Evolutionary conservation across 805 yeast species (phyloP).

Genomic region (Candida qinlingensis): DNA sequence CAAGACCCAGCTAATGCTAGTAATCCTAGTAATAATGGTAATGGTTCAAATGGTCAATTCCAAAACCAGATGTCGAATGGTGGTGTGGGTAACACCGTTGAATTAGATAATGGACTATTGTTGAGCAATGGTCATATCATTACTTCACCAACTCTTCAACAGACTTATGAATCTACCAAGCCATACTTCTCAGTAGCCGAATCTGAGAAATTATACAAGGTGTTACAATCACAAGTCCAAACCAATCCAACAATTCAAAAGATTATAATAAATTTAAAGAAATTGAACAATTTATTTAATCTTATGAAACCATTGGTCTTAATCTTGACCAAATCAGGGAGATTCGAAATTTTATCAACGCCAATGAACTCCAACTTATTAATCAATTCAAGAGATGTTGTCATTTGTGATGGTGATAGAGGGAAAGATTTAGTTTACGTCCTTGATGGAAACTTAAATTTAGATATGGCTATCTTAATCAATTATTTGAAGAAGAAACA

Average conservation of each 20-base stretch:
- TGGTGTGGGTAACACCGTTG: conserved; percentile 12
- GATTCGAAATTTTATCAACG: conserved; percentile 63
- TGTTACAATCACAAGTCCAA: conserved; percentile 29
- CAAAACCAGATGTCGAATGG: too few species aligned
- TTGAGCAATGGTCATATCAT: conserved; percentile 51
- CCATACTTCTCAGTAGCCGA: conserved; percentile 50
- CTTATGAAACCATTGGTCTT: conserved; percentile 31
- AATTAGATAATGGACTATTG: conserved; percentile 59
- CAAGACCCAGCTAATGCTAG: background rate
- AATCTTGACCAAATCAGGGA: conserved; percentile 57
- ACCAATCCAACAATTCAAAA: conserved; percentile 26
- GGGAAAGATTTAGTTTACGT: conserved; percentile 77
- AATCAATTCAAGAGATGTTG: conserved; percentile 57
- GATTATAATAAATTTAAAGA: conserved; percentile 22
- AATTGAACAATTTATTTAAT: conserved; percentile 22
- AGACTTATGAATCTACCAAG: conserved; percentile 41
- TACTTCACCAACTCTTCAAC: conserved; percentile 53
- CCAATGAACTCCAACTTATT: conserved; percentile 59
- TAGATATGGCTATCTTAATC: conserved; percentile 63
- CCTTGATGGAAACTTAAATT: conserved; percentile 55
- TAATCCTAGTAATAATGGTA: background rate
- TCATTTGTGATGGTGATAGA: conserved; percentile 78
- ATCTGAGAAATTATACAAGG: conserved; percentile 34
- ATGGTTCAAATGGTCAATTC: background rate
- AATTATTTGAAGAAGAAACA: conserved; percentile 71